Conservation (phyloP, 2,329 filamentous ascomycete genomes). For the Sporothrix euskadiensis region DNA sequence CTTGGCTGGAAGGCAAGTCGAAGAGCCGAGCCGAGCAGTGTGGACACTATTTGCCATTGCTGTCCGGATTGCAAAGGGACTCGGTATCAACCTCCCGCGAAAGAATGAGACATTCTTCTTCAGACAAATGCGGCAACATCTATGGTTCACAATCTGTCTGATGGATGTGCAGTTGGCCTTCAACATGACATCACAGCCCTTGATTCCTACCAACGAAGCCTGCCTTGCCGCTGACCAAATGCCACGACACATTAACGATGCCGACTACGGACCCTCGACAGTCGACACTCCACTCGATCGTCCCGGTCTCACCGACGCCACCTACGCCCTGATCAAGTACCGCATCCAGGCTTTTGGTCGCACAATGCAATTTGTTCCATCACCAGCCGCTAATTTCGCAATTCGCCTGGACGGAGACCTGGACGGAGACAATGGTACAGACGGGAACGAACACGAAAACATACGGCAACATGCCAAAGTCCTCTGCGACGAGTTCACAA, state of each 20-base stretch:
- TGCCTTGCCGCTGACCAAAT: slow-evolving; percentile 22
- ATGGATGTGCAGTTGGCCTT: slow-evolving; percentile 35
- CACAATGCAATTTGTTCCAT: slow-evolving; percentile 29
- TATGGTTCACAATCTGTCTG: slow-evolving; percentile 36
- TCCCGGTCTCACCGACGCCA: slow-evolving; percentile 37
- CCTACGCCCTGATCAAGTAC: slow-evolving; percentile 38
- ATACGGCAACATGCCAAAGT: not conserved
- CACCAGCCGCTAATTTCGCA: not conserved
- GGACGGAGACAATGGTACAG: too few species aligned
- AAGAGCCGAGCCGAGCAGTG: slow-evolving; percentile 35
- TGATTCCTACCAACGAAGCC: slow-evolving; percentile 31
- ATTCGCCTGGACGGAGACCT: not conserved
- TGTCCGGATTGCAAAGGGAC: slow-evolving; percentile 37
- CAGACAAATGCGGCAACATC: slow-evolving; percentile 33
- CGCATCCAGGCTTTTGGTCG: slow-evolving; percentile 33
- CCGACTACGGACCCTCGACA: slow-evolving; percentile 33
- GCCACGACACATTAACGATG: slow-evolving; percentile 31
- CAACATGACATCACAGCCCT: slow-evolving; percentile 32
- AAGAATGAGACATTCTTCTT: slow-evolving; percentile 31
- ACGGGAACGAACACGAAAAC: not conserved
- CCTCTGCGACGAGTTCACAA: not conserved
- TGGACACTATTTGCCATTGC: slow-evolving; percentile 39
- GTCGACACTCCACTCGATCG: slow-evolving; percentile 28
- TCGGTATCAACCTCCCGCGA: slow-evolving; percentile 29
- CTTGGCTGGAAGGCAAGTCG: slow-evolving; percentile 31